Percentiles rank a stretch among this genome's conserved stretches.
Conservation (phyloP, 1,284 basidiomycete species). For the Meira miltonrushii region DNA sequence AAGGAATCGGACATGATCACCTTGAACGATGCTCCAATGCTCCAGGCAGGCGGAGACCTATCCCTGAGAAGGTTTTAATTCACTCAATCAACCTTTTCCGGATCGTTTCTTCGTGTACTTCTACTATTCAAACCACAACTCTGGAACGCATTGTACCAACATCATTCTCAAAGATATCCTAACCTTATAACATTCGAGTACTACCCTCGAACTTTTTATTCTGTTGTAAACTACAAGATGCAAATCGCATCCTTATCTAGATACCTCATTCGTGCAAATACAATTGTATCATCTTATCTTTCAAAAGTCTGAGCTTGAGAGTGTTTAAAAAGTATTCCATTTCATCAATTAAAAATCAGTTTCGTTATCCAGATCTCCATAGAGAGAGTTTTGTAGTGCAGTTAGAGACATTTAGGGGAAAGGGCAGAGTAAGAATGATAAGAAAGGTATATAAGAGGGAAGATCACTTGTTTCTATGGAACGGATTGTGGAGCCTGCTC, state of each 20-base stretch:
- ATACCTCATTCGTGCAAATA: too few species aligned
- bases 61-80: conserved; percentile 2
- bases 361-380: too few species aligned
- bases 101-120: neutral
- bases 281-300: too few species aligned
- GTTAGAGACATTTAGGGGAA: neutral
- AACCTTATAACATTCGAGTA: neutral
- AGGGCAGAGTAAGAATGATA: neutral
- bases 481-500: conserved; percentile 4
- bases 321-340: too few species aligned
- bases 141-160: neutral
- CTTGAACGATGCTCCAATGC: conserved; percentile 6
- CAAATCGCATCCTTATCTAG: too few species aligned
- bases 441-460: neutral
- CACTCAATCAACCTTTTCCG: neutral
- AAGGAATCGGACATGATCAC: conserved; percentile 2
- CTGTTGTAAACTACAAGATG: too few species aligned
- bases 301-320: too few species aligned
- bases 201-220: neutral
- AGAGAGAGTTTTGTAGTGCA: too few species aligned
- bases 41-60: neutral
- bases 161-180: neutral
- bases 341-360: too few species aligned
- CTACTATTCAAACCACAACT: neutral
- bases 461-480: conserved; percentile 6